Conservation (phyloP, 2,329 filamentous ascomycete species). For the Cercospora berteroae region DNA sequence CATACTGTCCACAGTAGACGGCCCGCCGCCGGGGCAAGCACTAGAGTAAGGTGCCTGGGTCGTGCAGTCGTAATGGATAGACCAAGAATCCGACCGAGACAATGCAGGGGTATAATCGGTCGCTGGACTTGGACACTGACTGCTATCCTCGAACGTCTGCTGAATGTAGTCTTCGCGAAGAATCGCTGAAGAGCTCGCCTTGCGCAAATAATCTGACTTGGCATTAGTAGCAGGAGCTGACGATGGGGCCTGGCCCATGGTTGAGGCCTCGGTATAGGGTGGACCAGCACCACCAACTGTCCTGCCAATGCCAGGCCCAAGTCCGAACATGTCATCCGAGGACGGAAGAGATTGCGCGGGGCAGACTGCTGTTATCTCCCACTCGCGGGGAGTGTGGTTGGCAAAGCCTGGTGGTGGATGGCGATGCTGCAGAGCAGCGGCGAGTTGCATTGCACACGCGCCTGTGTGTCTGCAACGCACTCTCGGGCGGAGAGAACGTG, state of each 20-base stretch:
- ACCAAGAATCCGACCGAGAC: slow-evolving; percentile 29
- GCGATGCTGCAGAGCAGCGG: slow-evolving; percentile 34
- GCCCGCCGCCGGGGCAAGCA: slow-evolving; percentile 19
- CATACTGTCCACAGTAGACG: slow-evolving; percentile 29
- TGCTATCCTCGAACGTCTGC: slow-evolving; percentile 27
- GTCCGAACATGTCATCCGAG: slow-evolving; percentile 29
- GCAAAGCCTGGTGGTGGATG: slow-evolving; percentile 32
- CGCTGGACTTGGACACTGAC: slow-evolving; percentile 14
- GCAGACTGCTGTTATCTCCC: slow-evolving; percentile 32
- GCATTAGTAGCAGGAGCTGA: slow-evolving; percentile 23
- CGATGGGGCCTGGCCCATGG: slow-evolving; percentile 35
- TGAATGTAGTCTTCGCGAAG: slow-evolving; percentile 32
- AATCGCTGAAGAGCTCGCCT: slow-evolving; percentile 30
- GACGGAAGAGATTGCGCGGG: slow-evolving; percentile 30
- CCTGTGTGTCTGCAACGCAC: slow-evolving; percentile 16
- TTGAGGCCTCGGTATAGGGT: slow-evolving; percentile 25
- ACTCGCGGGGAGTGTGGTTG: slow-evolving; percentile 38
- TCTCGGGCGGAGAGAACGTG: slow-evolving; percentile 14
- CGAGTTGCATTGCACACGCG: slow-evolving; percentile 38
- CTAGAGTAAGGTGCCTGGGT: slow-evolving; percentile 31
- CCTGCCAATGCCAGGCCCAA: slow-evolving; percentile 23
- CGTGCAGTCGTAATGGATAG: slow-evolving; percentile 33
- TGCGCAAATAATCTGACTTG: slow-evolving; percentile 22
- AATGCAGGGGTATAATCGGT: slow-evolving; percentile 15
- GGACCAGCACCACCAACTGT: slow-evolving; percentile 26